Evolutionary conservation across 805 yeast species (phyloP), one percentile per base, ranked within the genome.

Genomic region (Candida sphagnicola): DNA sequence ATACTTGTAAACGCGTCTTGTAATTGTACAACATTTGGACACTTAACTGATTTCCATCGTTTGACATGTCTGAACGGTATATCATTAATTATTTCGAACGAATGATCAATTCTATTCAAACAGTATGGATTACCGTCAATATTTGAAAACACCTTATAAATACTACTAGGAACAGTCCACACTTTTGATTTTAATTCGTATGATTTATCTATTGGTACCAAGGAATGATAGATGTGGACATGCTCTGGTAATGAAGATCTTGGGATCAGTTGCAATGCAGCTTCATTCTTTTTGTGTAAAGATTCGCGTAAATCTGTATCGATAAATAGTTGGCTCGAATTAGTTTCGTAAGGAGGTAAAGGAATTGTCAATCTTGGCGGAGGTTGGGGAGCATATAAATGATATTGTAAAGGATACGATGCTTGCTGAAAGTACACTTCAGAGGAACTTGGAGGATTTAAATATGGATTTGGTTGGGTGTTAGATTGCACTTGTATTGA

Each of bases 381-480:
- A 8, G 96, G 91, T 21, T 78, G 74, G 2, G 97, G 97, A 0
- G 96, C 93, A 61, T 91, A 90, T 28, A 88, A 62, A 61, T 90
- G 96, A 56, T 86, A 85, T 52, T 88, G 88, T 31, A 86, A 63
- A 0, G 85, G 84, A 46, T 64, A 78, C 34, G 47, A 46, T 23
- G 33, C 18, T 31, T 28, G 42, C 14, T 25, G 45, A 14, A 24
- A 35, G 23, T 17, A 39, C 28, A 17, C 26, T 25, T 31, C 31
- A n/a, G 21, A 32, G 13, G 34, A 31, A 18, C 19, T 31, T 25
- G 5, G 19, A 28, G 21, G 14, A 39, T 31, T 33, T 19, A 33
- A 33, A 16, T 33, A 33, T 5, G 35, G 35, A 16, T 33, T 33
- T 8, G 26, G 23, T 13, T 19, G 31, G 30, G 16, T 13, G 16